A percentile compares a stretch with the other conserved stretches of the same genome.
Evolutionary conservation across 2,329 filamentous ascomycete species (phyloP).

Genomic region (Venturia aucupariae): DNA sequence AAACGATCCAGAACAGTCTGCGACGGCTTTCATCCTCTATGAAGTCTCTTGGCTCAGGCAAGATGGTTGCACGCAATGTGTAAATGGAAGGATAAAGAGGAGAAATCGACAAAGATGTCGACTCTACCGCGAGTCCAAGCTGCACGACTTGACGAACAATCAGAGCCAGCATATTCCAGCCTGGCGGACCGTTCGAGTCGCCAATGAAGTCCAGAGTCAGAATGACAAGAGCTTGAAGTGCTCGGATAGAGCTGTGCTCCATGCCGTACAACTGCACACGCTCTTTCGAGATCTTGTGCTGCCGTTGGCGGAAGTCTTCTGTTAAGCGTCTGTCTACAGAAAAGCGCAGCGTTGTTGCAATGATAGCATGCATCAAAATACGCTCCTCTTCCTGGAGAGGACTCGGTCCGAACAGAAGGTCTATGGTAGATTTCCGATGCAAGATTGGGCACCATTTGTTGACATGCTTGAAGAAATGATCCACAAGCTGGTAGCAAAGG

Average conservation of each 20-base stretch:
- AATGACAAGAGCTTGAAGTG: slow-evolving; percentile 79
- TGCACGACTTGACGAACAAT: slow-evolving; percentile 86
- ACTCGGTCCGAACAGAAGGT: slow-evolving; percentile 64
- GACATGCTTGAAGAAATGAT: slow-evolving; percentile 55
- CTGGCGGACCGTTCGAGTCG: slow-evolving; percentile 79
- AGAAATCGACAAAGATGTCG: slow-evolving; percentile 67
- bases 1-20: slow-evolving; percentile 89
- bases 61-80: slow-evolving; percentile 72
- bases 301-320: slow-evolving; percentile 61
- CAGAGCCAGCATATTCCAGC: slow-evolving; percentile 83
- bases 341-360: slow-evolving; percentile 78
- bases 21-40: slow-evolving; percentile 83
- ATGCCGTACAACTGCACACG: slow-evolving; percentile 80
- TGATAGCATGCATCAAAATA: slow-evolving; percentile 77
- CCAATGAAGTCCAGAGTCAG: slow-evolving; percentile 77
- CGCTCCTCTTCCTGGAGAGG: slow-evolving; percentile 70
- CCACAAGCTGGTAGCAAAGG: slow-evolving; percentile 49
- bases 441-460: slow-evolving; percentile 74
- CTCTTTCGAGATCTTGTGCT: slow-evolving; percentile 74
- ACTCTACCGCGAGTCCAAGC: slow-evolving; percentile 74
- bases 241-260: slow-evolving; percentile 82
- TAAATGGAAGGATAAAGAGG: slow-evolving; percentile 80
- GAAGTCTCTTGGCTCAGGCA: slow-evolving; percentile 75
- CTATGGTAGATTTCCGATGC: slow-evolving; percentile 73
- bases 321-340: slow-evolving; percentile 69